A percentile compares a stretch with the other conserved stretches of the same genome.
phyloP scores from a whole-genome alignment of 345 rosid species.

The Eucalyptus regnans region DNA sequence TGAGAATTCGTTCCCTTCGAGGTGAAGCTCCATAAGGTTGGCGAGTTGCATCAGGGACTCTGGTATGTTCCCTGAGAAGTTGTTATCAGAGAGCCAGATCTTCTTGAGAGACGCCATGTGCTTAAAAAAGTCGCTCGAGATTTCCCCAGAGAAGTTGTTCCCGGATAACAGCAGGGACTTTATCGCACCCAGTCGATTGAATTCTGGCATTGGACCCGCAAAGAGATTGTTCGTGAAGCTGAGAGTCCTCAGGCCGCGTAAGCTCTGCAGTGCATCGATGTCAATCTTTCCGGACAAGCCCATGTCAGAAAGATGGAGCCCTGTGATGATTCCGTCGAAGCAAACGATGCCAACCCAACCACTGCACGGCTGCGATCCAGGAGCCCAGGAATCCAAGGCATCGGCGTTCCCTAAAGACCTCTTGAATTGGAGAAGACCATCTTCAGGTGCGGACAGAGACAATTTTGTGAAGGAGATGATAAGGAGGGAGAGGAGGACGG shows the following conservation, averaged over 20 bases:
- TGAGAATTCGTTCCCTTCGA: slow-evolving; percentile 50
- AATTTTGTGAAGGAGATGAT: not conserved
- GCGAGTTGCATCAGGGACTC: slow-evolving; percentile 31
- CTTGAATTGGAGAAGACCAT: slow-evolving; percentile 48
- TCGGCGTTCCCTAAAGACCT: slow-evolving; percentile 22
- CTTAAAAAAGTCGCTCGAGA: slow-evolving; percentile 29
- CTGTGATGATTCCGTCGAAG: slow-evolving; percentile 28
- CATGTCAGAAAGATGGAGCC: slow-evolving; percentile 46
- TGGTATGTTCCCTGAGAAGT: slow-evolving; percentile 53
- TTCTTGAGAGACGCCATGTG: slow-evolving; percentile 42
- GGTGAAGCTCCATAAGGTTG: slow-evolving; percentile 39
- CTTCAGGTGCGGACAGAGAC: not conserved
- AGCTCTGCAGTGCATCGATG: slow-evolving; percentile 25
- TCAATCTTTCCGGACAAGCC: slow-evolving; percentile 57
- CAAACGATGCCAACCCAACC: slow-evolving; percentile 61
- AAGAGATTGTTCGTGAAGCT: slow-evolving; percentile 60
- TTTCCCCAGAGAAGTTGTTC: slow-evolving; percentile 64
- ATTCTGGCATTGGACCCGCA: slow-evolving; percentile 43
- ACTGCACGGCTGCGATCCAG: slow-evolving; percentile 32
- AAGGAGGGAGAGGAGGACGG: not conserved
- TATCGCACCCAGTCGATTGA: slow-evolving; percentile 44
- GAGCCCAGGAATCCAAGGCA: slow-evolving; percentile 52
- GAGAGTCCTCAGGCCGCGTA: slow-evolving; percentile 31
- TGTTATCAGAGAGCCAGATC: slow-evolving; percentile 49
- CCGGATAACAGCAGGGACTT: slow-evolving; percentile 38